phyloP scores from a whole-genome alignment of 805 yeast species.

The Sporopachydermia lactativora region DNA sequence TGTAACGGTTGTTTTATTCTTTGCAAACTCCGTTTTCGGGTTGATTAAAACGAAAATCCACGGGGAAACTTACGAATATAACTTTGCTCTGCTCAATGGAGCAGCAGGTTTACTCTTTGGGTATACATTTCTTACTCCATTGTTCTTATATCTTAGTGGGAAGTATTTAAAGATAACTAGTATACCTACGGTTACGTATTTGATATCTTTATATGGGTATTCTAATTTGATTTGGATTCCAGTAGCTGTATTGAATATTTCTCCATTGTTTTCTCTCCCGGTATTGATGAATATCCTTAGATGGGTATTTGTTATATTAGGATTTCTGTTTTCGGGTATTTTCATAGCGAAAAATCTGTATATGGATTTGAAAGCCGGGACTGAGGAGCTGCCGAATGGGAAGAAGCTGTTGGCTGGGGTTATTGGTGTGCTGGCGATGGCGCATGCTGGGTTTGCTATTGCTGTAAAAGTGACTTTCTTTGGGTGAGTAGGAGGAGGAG shows the following conservation, averaged over 20 bases:
- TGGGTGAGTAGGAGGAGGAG: too few relatives aligned
- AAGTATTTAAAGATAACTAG: constrained; percentile 40
- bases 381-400: constrained; percentile 23
- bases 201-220: constrained; percentile 74
- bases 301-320: constrained; percentile 47
- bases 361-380: constrained; percentile 23
- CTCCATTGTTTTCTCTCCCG: constrained; percentile 36
- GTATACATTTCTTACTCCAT: constrained; percentile 57
- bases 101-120: constrained; percentile 65
- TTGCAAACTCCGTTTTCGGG: constrained; percentile 58
- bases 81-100: constrained; percentile 47
- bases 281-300: constrained; percentile 32
- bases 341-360: constrained; percentile 31
- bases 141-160: constrained; percentile 34
- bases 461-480: constrained; percentile 57
- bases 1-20: constrained; percentile 57
- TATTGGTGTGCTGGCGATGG: constrained; percentile 27
- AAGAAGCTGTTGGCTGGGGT: constrained; percentile 23
- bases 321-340: constrained; percentile 47
- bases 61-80: constrained; percentile 37
- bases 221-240: constrained; percentile 81
- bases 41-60: constrained; percentile 35
- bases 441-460: constrained; percentile 45
- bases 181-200: constrained; percentile 30
- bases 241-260: constrained; percentile 45